Evolutionary conservation across 1,284 basidiomycete species (phyloP).

Genomic region (Inonotus hispidus): DNA sequence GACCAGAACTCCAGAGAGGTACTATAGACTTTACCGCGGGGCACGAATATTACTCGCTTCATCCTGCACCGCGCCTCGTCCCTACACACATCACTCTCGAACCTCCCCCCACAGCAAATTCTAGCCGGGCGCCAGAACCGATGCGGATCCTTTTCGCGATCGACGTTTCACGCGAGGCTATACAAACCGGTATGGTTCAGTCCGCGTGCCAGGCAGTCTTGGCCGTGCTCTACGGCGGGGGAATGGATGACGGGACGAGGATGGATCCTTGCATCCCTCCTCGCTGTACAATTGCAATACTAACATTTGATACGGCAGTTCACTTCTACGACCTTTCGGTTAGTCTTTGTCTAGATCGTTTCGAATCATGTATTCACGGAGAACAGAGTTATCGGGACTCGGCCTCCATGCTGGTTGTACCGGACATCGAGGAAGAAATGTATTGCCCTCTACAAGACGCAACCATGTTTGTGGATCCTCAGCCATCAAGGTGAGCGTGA

Average conservation of each 20-base stretch:
- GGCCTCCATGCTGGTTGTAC: conserved; percentile 78
- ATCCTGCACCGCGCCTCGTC: conserved; percentile 49
- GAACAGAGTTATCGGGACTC: conserved; percentile 49
- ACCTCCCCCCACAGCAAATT: conserved; percentile 37
- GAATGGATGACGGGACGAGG: conserved; percentile 35
- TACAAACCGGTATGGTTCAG: conserved; percentile 70
- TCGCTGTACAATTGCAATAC: conserved; percentile 62
- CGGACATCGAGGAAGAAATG: conserved; percentile 83
- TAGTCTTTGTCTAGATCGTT: conserved; percentile 31
- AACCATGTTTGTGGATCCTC: conserved; percentile 72
- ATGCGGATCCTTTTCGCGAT: conserved; percentile 85
- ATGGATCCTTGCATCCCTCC: conserved; percentile 47
- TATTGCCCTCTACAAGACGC: conserved; percentile 79
- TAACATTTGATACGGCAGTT: conserved; percentile 81
- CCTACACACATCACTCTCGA: conserved; percentile 48
- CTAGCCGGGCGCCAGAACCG: conserved; percentile 54
- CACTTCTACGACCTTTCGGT: conserved; percentile 92
- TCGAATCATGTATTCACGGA: conserved; percentile 15
- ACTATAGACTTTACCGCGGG: conserved; percentile 90
- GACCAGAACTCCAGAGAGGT: conserved; percentile 87
- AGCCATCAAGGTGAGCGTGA: conserved; percentile 54
- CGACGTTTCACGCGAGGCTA: conserved; percentile 77
- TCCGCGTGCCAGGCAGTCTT: conserved; percentile 65
- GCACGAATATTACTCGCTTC: conserved; percentile 79
- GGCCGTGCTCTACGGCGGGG: conserved; percentile 64